Evolutionary conservation across 176 grass and related monocot species (phyloP), one percentile per base, ranked within the genome.

Genomic region (Triticum monococcum): DNA sequence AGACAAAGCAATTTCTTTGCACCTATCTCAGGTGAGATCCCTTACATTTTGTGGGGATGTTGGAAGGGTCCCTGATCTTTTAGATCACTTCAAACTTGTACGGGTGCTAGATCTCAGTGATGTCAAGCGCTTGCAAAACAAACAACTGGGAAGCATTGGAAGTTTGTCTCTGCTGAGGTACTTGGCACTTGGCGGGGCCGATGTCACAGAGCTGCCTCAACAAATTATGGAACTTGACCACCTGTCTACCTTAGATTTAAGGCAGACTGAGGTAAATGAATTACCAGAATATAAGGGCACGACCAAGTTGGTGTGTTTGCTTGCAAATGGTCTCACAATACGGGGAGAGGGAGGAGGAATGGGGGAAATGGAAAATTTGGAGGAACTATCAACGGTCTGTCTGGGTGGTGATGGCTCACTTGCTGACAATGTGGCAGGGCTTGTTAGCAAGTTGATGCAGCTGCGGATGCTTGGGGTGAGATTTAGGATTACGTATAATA

Each of bases 91-190:
- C 2, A 36, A 35, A 40, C 76, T 24, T 50, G 2, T 88, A 1
- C 31, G 88, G 9, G 52, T 86, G 75, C 62, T 89, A 4, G 88
- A 89, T 81, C 88, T 89, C 6, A 25, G 66, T 26, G 81, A 75
- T 43, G 24, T 8, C 52, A 67, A 48, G 37, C 4, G 24, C 9
- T 24, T 89, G 35, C 33, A 57, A 3, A 67, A 81, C 31, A 1
- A 86, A 36, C 37, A 65, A 14, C 2, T 89, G 38, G 75, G 30
- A 66, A 26, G 25, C 24, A 81, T 89, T 56, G 38, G 62, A 8
- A 6, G 7, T 43, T n/a, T 85, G 41, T 79, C 38, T 35, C 73
- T 78, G 50, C 50, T 89, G 68, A 85, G 12, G 30, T 89, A 80
- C 75, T 75, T 89, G 54, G 81, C 48, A 56, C 78, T 89, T 41